A percentile compares a stretch with the other conserved stretches of the same genome.
Evolutionary conservation across 78 protist species (phyloP).

Genomic region (Cavenderia fasciculata): DNA sequence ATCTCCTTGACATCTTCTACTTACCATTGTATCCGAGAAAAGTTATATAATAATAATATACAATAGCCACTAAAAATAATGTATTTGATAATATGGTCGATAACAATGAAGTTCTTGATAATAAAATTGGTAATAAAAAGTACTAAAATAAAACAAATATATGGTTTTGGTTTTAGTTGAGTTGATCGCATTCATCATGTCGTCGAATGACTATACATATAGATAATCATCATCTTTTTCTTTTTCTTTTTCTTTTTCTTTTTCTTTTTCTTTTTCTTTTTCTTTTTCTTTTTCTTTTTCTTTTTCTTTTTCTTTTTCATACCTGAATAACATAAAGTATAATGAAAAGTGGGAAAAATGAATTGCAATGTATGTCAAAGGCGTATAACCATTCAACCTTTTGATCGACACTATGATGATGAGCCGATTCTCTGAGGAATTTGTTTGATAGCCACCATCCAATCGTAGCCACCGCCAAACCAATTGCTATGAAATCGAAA

Average conservation of each 20-base stretch:
- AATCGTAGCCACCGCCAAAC: slow-evolving; percentile 75
- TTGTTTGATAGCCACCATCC: slow-evolving; percentile 84
- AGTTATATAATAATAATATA: slow-evolving; percentile 93
- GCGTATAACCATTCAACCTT: slow-evolving; percentile 95
- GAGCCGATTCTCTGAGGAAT: slow-evolving; percentile 50
- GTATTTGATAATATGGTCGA: slow-evolving; percentile 82
- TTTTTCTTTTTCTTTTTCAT: too few species aligned
- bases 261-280: too few species aligned
- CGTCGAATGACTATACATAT: slow-evolving; percentile 6
- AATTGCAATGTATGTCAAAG: slow-evolving; percentile 98
- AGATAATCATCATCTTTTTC: too few species aligned
- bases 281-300: too few species aligned
- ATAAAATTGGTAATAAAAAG: slow-evolving; percentile 80
- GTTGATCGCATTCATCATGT: background rate
- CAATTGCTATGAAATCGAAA: slow-evolving; percentile 85
- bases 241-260: too few species aligned
- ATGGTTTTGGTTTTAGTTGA: background rate
- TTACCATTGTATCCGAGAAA: slow-evolving; percentile 92
- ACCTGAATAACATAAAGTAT: slow-evolving; percentile 88
- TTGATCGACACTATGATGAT: slow-evolving; percentile 84
- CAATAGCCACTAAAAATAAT: slow-evolving; percentile 83
- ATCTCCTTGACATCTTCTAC: background rate
- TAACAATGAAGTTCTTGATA: slow-evolving; percentile 52
- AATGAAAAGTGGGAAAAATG: slow-evolving; percentile 91
- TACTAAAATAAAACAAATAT: slow-evolving; percentile 12